Evolutionary conservation across 257 asterid genomes (phyloP), one percentile per base, ranked within the genome.

Genomic region (Galeopsis tetrahit): DNA sequence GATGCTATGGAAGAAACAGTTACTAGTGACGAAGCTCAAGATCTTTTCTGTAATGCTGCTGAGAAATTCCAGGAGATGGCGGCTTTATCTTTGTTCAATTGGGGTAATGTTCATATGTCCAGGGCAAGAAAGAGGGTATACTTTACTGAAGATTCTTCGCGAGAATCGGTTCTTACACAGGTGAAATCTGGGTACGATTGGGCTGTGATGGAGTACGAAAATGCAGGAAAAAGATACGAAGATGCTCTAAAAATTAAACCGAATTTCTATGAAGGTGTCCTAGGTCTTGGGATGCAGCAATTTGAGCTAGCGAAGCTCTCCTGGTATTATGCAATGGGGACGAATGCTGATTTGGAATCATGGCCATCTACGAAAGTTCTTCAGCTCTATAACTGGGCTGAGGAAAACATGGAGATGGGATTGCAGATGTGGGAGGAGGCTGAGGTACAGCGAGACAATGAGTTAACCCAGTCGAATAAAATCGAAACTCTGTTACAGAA

Each of bases 21-120:
- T 49, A 92, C 98, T 7, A 82, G 96, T 73, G 96, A 88, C 69
- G 98, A 92, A 79, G 96, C 96, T 73, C 96, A 92, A 78, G 90
- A 72, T 28, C 79, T 84, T 57, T 89, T 92, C 71, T 31, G 42
- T 63, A 55, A 71, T 44, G 95, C 98, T 11, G 89, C 85, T 21
- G 96, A 89, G 49, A 92, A 85, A 63, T 92, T 92, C 71, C 88
- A 86, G 76, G 98, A 89, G 75, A 88, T 92, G 94, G 86, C 90
- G 39, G 96, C 96, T 73, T 82, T 89, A 70, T 96, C 96, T 51
- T 72, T 92, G 89, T 92, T 92, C 86, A 89, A 92, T 56, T 89
- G 94, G 84, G 96, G 96, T 8, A 92, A 88, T 62, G 96, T 92
- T 71, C 89, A 89, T 75, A 85, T 88, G 88, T 85, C 96, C 31